A percentile compares a stretch with the other conserved stretches of the same genome.
Evolutionary conservation across 1,139 yeast species (phyloP).

Genomic region (Debaryomyces nepalensis): DNA sequence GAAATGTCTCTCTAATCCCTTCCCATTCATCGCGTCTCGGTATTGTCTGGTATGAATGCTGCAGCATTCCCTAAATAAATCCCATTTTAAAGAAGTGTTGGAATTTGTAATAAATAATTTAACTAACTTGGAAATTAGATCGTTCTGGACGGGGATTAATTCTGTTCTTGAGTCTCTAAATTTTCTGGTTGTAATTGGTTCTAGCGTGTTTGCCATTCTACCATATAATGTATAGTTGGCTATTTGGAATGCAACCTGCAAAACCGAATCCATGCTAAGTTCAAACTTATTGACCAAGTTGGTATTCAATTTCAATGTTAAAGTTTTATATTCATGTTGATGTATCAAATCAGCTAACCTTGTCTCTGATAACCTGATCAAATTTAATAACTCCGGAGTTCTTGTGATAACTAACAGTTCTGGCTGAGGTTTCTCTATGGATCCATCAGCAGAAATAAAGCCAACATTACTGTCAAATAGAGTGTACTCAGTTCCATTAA

Average conservation of each 20-base stretch:
- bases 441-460: slow-evolving; percentile 42
- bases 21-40: slow-evolving; percentile 59
- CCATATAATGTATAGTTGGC: slow-evolving; percentile 78
- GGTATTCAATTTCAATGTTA: slow-evolving; percentile 46
- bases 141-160: slow-evolving; percentile 66
- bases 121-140: slow-evolving; percentile 54
- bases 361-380: slow-evolving; percentile 74
- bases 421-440: slow-evolving; percentile 46
- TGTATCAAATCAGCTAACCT: slow-evolving; percentile 74
- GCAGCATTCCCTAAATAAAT: slow-evolving; percentile 55
- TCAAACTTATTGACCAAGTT: slow-evolving; percentile 54
- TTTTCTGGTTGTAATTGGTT: slow-evolving; percentile 73
- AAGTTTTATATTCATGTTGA: slow-evolving; percentile 64
- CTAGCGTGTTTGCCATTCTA: slow-evolving; percentile 65
- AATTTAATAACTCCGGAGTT: slow-evolving; percentile 48
- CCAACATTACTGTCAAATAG: slow-evolving; percentile 52
- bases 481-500: slow-evolving; percentile 72
- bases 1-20: slow-evolving; percentile 74
- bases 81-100: slow-evolving; percentile 53
- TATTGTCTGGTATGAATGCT: slow-evolving; percentile 53
- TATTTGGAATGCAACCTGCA: slow-evolving; percentile 70
- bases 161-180: slow-evolving; percentile 73
- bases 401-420: slow-evolving; percentile 52
- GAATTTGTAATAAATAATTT: slow-evolving; percentile 63
- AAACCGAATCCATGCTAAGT: slow-evolving; percentile 65